A percentile compares a stretch with the other conserved stretches of the same genome.
Conservation (phyloP, 768 basidiomycete species). For the Phaeotremella skinneri region DNA sequence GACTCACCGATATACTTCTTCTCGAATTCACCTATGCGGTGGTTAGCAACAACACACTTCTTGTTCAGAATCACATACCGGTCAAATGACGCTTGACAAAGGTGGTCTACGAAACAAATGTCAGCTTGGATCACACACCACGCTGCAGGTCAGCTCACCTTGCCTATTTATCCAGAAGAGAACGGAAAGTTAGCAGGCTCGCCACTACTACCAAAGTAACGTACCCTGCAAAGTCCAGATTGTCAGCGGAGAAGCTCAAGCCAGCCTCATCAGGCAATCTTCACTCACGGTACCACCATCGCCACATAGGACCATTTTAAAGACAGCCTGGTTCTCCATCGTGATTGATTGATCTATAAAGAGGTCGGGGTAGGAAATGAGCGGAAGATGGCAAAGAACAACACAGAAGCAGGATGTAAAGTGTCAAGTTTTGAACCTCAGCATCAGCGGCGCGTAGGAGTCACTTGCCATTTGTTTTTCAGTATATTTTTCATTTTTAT, state of each 20-base stretch:
- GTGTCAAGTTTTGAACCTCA: background rate
- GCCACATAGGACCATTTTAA: conserved; percentile 98
- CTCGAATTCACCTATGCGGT: conserved; percentile 80
- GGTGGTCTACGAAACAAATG: conserved; percentile 67
- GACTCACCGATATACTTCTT: conserved; percentile 96
- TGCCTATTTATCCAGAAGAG: conserved; percentile 22
- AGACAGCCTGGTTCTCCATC: conserved; percentile 67
- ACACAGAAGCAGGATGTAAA: background rate
- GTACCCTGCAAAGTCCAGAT: background rate
- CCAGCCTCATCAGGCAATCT: conserved; percentile 5
- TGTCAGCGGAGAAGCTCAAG: background rate
- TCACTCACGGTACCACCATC: conserved; percentile 45
- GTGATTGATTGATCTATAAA: conserved; percentile 12
- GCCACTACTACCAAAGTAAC: too few species aligned
- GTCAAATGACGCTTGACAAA: conserved; percentile 99
- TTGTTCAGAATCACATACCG: conserved; percentile 28
- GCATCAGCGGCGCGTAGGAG: background rate
- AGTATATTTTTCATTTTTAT: background rate
- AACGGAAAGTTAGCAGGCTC: too few species aligned
- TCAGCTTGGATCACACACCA: conserved; percentile 16
- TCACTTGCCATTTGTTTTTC: background rate
- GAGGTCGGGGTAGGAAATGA: background rate
- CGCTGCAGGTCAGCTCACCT: conserved; percentile 19
- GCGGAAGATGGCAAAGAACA: background rate
- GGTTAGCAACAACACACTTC: conserved; percentile 9